Base-by-base conservation (phyloP, 306 rosid species). In the Vigna radiata region DNA sequence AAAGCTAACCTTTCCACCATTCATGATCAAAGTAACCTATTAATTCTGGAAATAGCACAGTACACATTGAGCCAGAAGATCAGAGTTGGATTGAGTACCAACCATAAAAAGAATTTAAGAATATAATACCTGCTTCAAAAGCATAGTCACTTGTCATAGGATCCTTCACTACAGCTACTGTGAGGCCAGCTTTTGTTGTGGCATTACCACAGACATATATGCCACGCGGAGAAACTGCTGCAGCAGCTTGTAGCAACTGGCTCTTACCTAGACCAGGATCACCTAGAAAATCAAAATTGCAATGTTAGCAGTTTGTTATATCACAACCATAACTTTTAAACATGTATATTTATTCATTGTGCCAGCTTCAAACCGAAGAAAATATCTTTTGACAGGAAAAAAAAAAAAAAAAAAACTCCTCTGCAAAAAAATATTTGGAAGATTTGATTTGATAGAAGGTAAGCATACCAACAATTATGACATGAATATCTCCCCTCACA, bases 231-330 rank as follows among this genome's bases (percentile, higher is more conserved):
- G 97, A 95, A 87, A 92, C 85, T 54, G 91, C 93, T 50, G 97
- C 91, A 41, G 98, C 96, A 68, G 98, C 98, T 90, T 92, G 97
- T 70, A 92, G 89, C 79, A 95, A 80, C 78, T 92, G 97, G 83
- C 96, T 95, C 85, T 95, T 92, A 69, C 98, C 98, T 41, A 95
- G 85, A 82, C 98, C 97, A 82, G 96, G 97, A 86, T 92, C 96
- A 77, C 98, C 98, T 92, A 75, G 56, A 70, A 79, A 81, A 83
- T 67, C 49, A 64, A 73, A 82, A 70, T 69, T 58, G 75, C 71
- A 78, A 73, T 15, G 74, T 14, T 72, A 70, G 46, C 39, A 69
- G 58, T 43, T 75, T 16, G 63, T 79, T 67, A 73, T 70, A 75
- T 76, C 72, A 61, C 69, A 66, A 67, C 61, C 41, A 67, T 21